Evolutionary conservation across 768 basidiomycete genomes (phyloP).

Genomic region (Pleurotus pulmonarius): DNA sequence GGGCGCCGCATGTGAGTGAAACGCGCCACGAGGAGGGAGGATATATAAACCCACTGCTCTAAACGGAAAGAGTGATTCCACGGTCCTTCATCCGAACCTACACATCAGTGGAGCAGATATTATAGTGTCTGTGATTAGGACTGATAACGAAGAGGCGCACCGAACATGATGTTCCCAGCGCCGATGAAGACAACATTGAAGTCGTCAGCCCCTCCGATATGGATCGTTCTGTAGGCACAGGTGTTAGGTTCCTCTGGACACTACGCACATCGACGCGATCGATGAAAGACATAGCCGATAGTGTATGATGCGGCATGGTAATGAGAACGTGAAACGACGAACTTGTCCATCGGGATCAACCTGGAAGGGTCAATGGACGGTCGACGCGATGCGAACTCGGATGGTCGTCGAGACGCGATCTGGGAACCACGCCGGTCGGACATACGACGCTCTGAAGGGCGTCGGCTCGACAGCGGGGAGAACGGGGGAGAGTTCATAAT

Average conservation of each 20-base stretch:
- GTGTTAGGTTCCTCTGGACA: not conserved
- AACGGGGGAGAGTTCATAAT: conserved; percentile 8
- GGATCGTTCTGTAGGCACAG: conserved; percentile 33
- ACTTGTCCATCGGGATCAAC: conserved; percentile 82
- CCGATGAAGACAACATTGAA: conserved; percentile 96
- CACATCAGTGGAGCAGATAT: not conserved
- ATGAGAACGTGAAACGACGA: conserved; percentile 15
- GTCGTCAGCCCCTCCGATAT: conserved; percentile 58
- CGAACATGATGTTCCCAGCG: conserved; percentile 98
- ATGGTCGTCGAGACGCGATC: conserved; percentile 24
- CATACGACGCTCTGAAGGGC: conserved; percentile 38
- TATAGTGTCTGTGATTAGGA: not conserved
- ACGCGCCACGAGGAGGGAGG: not conserved
- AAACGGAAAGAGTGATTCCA: conserved; percentile 94
- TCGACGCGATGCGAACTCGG: conserved; percentile 53
- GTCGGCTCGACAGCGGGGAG: conserved; percentile 32
- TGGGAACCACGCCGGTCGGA: conserved; percentile 49
- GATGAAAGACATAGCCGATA: conserved; percentile 9
- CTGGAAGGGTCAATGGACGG: conserved; percentile 75
- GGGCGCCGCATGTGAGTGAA: conserved; percentile 9
- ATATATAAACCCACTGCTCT: conserved; percentile 63
- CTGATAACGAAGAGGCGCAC: conserved; percentile 30
- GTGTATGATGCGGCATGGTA: not conserved
- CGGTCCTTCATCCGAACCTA: conserved; percentile 84
- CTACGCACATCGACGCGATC: conserved; percentile 7